These are phyloP conservation scores for Penicillium canariense DNA, from an alignment of 495 filamentous ascomycete genomes.

Conservation along the genomic window DNA sequence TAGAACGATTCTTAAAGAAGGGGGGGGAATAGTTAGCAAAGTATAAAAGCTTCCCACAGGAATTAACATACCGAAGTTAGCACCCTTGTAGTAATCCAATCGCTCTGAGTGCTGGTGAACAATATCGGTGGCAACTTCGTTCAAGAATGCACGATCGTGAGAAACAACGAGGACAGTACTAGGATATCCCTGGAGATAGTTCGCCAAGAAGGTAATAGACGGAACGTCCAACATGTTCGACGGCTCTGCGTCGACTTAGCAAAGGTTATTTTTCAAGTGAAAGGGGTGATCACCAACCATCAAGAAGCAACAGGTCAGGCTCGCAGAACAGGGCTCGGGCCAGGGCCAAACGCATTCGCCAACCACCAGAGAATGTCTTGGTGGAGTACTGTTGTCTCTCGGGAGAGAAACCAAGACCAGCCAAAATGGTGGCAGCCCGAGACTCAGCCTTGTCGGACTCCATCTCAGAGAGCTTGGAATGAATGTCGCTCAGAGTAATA, in stretches of 20 bases:
- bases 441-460: slow-evolving; percentile 98
- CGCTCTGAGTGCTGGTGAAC: slow-evolving; percentile 97
- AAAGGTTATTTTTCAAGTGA: not conserved
- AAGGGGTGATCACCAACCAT: slow-evolving; percentile 47
- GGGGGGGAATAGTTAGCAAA: slow-evolving; percentile 19
- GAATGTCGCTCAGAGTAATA: slow-evolving; percentile 82
- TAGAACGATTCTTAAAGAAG: slow-evolving; percentile 82
- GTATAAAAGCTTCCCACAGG: not conserved
- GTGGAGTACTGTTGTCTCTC: slow-evolving; percentile 92
- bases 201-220: slow-evolving; percentile 98
- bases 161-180: slow-evolving; percentile 95
- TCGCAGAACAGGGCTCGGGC: slow-evolving; percentile 98
- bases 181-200: slow-evolving; percentile 91
- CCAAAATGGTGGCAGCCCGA: slow-evolving; percentile 90
- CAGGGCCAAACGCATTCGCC: slow-evolving; percentile 96
- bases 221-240: slow-evolving; percentile 99
- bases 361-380: slow-evolving; percentile 98
- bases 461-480: slow-evolving; percentile 94
- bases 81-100: slow-evolving; percentile 97
- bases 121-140: slow-evolving; percentile 99
- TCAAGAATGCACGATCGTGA: slow-evolving; percentile 98
- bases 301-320: slow-evolving; percentile 91
- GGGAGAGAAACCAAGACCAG: slow-evolving; percentile 92
- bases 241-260: slow-evolving; percentile 62
- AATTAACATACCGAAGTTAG: slow-evolving; percentile 68